Conservation (phyloP, 1,139 yeast genomes). For the Geotrichum europaeum region DNA sequence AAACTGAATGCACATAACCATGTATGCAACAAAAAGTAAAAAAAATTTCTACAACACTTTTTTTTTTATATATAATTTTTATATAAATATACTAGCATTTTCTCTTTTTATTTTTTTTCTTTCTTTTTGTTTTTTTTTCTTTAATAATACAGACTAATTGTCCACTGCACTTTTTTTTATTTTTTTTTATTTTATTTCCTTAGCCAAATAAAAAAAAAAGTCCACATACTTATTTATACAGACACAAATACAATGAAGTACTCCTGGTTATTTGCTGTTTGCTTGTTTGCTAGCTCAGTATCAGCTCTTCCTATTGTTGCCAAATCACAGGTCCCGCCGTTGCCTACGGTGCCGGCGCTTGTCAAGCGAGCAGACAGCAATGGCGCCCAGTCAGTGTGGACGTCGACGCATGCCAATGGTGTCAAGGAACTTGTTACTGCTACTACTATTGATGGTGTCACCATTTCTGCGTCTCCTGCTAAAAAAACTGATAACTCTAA, state of each 20-base stretch:
- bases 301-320: neutral
- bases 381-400: conserved; percentile 34
- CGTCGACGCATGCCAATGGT: conserved; percentile 32
- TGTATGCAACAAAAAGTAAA: neutral
- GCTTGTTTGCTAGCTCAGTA: neutral
- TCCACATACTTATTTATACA: neutral
- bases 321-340: neutral
- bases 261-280: neutral
- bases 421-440: conserved; percentile 34
- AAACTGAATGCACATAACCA: neutral
- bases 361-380: conserved; percentile 31
- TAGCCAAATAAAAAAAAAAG: neutral
- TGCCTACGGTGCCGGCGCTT: conserved; percentile 10
- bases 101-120: neutral
- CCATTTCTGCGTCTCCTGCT: conserved; percentile 38
- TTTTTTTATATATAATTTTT: neutral
- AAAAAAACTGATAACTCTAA: conserved; percentile 22
- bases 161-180: neutral
- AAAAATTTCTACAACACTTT: neutral
- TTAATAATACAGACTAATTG: neutral
- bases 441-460: conserved; percentile 39
- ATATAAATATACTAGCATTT: neutral
- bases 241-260: neutral
- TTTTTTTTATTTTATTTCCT: neutral
- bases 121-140: neutral